Evolutionary conservation across 2,329 filamentous ascomycete genomes (phyloP).

Genomic region (Plectosphaerella sp.): DNA sequence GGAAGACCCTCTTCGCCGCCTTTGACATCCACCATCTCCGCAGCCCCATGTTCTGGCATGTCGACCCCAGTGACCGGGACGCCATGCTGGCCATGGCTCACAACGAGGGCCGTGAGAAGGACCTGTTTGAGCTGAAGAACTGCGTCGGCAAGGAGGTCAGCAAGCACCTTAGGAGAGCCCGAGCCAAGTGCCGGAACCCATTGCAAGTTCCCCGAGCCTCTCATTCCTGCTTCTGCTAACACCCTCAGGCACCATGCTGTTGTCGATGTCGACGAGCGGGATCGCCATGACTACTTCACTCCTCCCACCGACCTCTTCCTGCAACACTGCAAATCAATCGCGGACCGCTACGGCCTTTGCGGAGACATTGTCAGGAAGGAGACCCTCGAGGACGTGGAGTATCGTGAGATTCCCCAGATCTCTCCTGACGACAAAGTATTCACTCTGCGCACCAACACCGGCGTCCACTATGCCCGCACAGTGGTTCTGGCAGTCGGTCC

Average conservation of each 20-base stretch:
- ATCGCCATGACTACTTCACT: slow-evolving; percentile 66
- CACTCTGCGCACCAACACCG: slow-evolving; percentile 53
- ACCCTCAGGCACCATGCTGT: slow-evolving; percentile 32
- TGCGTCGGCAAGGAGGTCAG: slow-evolving; percentile 77
- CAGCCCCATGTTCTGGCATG: slow-evolving; percentile 80
- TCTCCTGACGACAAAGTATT: slow-evolving; percentile 56
- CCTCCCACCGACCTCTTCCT: slow-evolving; percentile 58
- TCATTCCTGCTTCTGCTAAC: not conserved
- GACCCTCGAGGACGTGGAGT: slow-evolving; percentile 57
- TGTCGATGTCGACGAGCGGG: slow-evolving; percentile 59
- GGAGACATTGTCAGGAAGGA: slow-evolving; percentile 54
- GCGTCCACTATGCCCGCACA: slow-evolving; percentile 50
- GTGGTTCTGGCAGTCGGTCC: slow-evolving; percentile 70
- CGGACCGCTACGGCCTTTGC: slow-evolving; percentile 54
- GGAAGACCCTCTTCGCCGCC: slow-evolving; percentile 64
- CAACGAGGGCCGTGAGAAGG: slow-evolving; percentile 51
- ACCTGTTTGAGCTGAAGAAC: slow-evolving; percentile 65
- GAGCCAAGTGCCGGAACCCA: slow-evolving; percentile 12
- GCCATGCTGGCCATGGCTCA: slow-evolving; percentile 67
- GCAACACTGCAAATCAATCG: slow-evolving; percentile 56
- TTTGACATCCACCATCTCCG: slow-evolving; percentile 69
- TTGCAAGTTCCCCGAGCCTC: slow-evolving; percentile 10
- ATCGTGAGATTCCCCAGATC: slow-evolving; percentile 39
- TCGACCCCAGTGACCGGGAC: slow-evolving; percentile 72
- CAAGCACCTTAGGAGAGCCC: slow-evolving; percentile 65